Conservation (phyloP, 2,329 filamentous ascomycete genomes). For the Pyrenochaeta sp. region DNA sequence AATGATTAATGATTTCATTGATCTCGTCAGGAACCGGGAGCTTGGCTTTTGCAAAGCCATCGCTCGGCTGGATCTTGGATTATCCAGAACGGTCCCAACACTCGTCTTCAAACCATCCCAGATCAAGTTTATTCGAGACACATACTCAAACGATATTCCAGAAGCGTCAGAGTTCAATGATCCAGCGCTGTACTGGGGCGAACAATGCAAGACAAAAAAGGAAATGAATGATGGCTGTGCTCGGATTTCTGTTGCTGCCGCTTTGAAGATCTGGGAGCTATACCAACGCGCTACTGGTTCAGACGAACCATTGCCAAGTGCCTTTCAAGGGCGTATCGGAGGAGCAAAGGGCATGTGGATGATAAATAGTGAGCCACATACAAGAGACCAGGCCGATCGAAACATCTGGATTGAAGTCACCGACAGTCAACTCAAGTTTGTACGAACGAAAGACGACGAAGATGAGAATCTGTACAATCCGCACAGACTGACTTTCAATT, state of each 20-base stretch:
- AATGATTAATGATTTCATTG: conserved; percentile 53
- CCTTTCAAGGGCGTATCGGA: conserved; percentile 74
- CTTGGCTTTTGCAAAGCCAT: conserved; percentile 54
- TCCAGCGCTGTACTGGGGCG: conserved; percentile 29
- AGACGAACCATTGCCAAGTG: conserved; percentile 72
- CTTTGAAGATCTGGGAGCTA: conserved; percentile 58
- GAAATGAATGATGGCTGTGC: conserved; percentile 67
- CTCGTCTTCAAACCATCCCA: conserved; percentile 49
- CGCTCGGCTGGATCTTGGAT: conserved; percentile 53
- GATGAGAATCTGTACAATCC: conserved; percentile 53
- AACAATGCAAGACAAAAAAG: background rate
- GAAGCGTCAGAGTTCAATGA: conserved; percentile 52
- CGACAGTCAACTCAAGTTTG: conserved; percentile 74
- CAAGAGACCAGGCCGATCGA: conserved; percentile 51
- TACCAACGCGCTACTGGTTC: conserved; percentile 64
- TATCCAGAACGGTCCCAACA: conserved; percentile 52
- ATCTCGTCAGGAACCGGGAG: conserved; percentile 43
- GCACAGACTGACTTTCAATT: conserved; percentile 71
- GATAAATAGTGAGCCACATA: conserved; percentile 61
- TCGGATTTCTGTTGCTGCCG: conserved; percentile 69
- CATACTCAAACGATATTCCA: conserved; percentile 36
- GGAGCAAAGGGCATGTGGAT: conserved; percentile 82
- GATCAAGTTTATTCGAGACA: conserved; percentile 42
- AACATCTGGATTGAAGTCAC: conserved; percentile 70
- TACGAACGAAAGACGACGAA: conserved; percentile 51